Evolutionary conservation across 306 rosid genomes (phyloP).

Genomic region (Adenanthera pavonina): DNA sequence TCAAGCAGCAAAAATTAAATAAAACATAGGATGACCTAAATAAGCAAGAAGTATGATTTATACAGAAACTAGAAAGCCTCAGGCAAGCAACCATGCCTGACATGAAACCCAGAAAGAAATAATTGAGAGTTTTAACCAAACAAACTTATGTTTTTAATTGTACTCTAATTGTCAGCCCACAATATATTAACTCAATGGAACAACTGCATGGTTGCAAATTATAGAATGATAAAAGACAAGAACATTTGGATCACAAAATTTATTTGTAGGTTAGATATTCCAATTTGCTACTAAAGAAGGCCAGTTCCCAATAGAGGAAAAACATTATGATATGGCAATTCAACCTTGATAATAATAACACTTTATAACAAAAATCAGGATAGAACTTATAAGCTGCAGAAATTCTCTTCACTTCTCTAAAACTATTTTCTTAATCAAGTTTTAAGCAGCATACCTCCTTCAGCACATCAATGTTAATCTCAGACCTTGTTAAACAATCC

Average conservation of each 20-base stretch:
- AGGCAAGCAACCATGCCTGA: conserved; percentile 16
- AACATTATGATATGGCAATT: conserved; percentile 1
- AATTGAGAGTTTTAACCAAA: conserved; percentile 3
- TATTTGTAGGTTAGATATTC: conserved; percentile 6
- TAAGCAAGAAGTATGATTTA: not conserved
- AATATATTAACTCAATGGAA: conserved; percentile 25
- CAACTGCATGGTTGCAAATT: not conserved
- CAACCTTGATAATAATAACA: conserved; percentile 22
- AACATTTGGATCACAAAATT: conserved; percentile 7
- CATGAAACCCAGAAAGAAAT: conserved; percentile 11
- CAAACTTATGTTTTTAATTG: conserved; percentile 1
- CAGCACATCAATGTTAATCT: conserved; percentile 82
- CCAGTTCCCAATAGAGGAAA: not conserved
- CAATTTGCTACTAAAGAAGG: conserved; percentile 4
- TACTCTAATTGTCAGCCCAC: conserved; percentile 11
- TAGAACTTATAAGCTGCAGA: conserved; percentile 16
- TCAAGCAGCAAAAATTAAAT: conserved; percentile 30
- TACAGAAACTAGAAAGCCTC: conserved; percentile 5
- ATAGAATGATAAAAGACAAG: conserved; percentile 3
- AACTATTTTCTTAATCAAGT: conserved; percentile 15
- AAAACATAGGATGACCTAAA: not conserved
- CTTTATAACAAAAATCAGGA: conserved; percentile 33
- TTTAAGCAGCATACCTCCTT: conserved; percentile 76
- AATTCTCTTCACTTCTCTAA: conserved; percentile 18
- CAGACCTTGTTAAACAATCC: conserved; percentile 79